These are phyloP conservation scores for Talaromyces verruculosus DNA, from an alignment of 2,329 filamentous ascomycete species.

Conservation along the genomic window DNA sequence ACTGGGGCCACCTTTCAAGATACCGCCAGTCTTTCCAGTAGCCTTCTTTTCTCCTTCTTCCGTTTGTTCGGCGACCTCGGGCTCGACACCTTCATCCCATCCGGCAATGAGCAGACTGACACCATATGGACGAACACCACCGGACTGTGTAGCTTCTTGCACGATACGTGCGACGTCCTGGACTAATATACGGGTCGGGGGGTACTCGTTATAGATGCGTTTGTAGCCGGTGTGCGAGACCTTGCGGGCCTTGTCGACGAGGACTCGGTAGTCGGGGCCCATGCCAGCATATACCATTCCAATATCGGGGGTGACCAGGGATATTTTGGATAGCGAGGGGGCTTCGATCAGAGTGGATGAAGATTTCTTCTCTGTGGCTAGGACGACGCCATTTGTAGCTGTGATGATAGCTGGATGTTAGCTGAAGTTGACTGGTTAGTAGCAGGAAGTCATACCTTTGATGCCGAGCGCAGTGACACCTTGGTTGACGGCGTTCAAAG, in stretches of 20 bases:
- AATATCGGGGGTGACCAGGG: slow-evolving; percentile 96
- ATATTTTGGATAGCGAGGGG: slow-evolving; percentile 93
- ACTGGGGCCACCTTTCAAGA: slow-evolving; percentile 93
- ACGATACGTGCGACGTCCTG: slow-evolving; percentile 97
- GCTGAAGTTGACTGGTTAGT: not conserved
- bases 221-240: slow-evolving; percentile 98
- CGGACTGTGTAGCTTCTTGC: slow-evolving; percentile 97
- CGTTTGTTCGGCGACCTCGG: slow-evolving; percentile 68
- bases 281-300: slow-evolving; percentile 99
- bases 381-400: slow-evolving; percentile 98
- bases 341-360: slow-evolving; percentile 96
- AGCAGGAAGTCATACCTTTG: slow-evolving; percentile 67
- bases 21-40: slow-evolving; percentile 87
- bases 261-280: slow-evolving; percentile 96
- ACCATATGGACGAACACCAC: slow-evolving; percentile 94
- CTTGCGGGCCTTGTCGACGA: slow-evolving; percentile 97
- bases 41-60: slow-evolving; percentile 62
- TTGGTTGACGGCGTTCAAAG: slow-evolving; percentile 97
- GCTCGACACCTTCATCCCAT: slow-evolving; percentile 95
- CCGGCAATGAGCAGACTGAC: slow-evolving; percentile 93
- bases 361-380: slow-evolving; percentile 99
- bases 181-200: slow-evolving; percentile 97
- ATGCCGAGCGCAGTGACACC: slow-evolving; percentile 97
- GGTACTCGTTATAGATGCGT: slow-evolving; percentile 99
- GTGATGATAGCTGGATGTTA: slow-evolving; percentile 39